Base-by-base conservation (phyloP, 2,329 filamentous ascomycete species). In the Davidsoniella australis region DNA sequence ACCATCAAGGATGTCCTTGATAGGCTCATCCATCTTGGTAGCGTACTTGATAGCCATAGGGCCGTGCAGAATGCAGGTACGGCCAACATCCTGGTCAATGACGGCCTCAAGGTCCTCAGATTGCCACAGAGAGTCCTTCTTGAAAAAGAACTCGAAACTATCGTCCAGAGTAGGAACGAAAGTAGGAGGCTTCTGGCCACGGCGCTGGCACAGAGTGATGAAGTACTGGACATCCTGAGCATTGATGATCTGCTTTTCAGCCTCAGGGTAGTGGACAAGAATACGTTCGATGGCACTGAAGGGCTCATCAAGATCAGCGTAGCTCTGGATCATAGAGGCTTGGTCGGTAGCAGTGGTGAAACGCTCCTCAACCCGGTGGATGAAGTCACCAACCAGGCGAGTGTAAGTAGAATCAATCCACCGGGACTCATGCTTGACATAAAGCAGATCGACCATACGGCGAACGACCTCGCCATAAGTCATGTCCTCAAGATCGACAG, bases 91-190 rank as follows among this genome's bases (percentile, higher is more conserved):
- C 66, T 96, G 91, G 57, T 75, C 89, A 54, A 95, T 88, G 51
- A 98, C 88, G 48, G 91, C 91, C 60, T 93, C 89, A 9, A 98
- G 73, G 60, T 98, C 91, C 66, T 98, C 91, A 1, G 91, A 96
- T 67, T 98, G 91, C 91, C 91, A 98, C 6, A 98, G 75, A 1
- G 91, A 98, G 64, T 98, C 91, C 71, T 98, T 98, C 79, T 98
- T 98, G 81, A 98, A 98, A 71, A 86, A 98, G 68, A 93, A 94
- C 63, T 98, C 91, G 57, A 98, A 98, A 62, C 89, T 94, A 55
- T 94, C 87, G 59, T 98, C 91, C 18, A 98, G 73, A n/a, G 83
- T 73, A 4, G 91, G 91, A 26, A 98, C 88, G 62, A 98, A 98
- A 0, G 89, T 91, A 24, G 93, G 85, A 2, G 91, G 91, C 74